phyloP scores from a whole-genome alignment of 2,329 filamentous ascomycete species.

The Talaromyces marneffei region DNA sequence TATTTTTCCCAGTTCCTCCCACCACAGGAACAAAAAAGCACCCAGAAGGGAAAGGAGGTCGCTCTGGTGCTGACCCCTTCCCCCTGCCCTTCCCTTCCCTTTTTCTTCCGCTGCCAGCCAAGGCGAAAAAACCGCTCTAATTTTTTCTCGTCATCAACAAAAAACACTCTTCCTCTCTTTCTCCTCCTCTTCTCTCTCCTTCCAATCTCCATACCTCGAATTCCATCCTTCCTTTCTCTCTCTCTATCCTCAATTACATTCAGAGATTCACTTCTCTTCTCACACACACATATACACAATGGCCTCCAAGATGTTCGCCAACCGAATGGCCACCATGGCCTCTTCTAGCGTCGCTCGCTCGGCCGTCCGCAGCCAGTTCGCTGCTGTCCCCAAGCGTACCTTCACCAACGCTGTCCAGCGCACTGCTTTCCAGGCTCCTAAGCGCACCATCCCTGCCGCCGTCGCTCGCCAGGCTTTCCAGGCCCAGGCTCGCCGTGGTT shows the following conservation, averaged over 20 bases:
- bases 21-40: conserved; percentile 18
- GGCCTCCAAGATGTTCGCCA: conserved; percentile 72
- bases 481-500: conserved; percentile 62
- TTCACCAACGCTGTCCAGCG: conserved; percentile 48
- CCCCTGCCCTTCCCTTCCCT: conserved; percentile 22
- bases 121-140: conserved; percentile 16
- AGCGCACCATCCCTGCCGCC: conserved; percentile 65
- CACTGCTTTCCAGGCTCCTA: conserved; percentile 63
- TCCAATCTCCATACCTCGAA: conserved; percentile 18
- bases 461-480: conserved; percentile 56
- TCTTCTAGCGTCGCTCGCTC: conserved; percentile 72
- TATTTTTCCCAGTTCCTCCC: conserved; percentile 5
- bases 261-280: conserved; percentile 19
- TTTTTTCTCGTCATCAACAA: conserved; percentile 16
- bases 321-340: conserved; percentile 63
- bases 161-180: conserved; percentile 18
- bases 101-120: conserved; percentile 18
- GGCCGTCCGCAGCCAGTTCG: conserved; percentile 60
- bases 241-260: conserved; percentile 36
- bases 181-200: conserved; percentile 14
- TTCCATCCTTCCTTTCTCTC: conserved; percentile 25
- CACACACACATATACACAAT: conserved; percentile 58
- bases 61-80: not conserved
- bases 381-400: conserved; percentile 67
- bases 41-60: not conserved